Percentiles rank a stretch among this genome's conserved stretches.
phyloP scores from a whole-genome alignment of 2,329 filamentous ascomycete genomes.

The Aspergillus udagawae region DNA sequence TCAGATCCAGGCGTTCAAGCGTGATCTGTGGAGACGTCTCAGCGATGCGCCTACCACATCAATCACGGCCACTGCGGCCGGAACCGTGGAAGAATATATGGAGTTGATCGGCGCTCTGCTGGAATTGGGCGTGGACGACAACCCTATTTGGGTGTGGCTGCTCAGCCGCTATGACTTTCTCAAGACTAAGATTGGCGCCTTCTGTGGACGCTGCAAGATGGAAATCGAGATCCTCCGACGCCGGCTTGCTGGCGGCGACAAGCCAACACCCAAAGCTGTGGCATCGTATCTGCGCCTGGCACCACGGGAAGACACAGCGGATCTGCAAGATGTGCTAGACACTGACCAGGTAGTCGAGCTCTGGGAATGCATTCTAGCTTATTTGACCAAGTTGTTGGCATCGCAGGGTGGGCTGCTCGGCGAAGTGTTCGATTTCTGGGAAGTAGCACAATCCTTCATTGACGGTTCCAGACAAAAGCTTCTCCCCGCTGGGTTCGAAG shows the following conservation, averaged over 20 bases:
- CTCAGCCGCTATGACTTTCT: slow-evolving; percentile 84
- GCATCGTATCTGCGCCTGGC: slow-evolving; percentile 74
- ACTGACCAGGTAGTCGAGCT: slow-evolving; percentile 76
- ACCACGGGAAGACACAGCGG: slow-evolving; percentile 61
- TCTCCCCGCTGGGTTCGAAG: slow-evolving; percentile 75
- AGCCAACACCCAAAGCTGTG: slow-evolving; percentile 64
- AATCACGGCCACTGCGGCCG: slow-evolving; percentile 48
- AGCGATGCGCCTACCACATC: slow-evolving; percentile 60
- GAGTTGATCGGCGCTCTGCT: slow-evolving; percentile 83
- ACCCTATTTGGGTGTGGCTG: slow-evolving; percentile 95
- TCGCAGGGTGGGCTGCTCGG: slow-evolving; percentile 72
- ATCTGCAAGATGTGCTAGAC: slow-evolving; percentile 65
- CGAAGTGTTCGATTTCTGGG: slow-evolving; percentile 91
- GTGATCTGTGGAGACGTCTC: slow-evolving; percentile 81
- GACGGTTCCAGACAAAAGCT: slow-evolving; percentile 76
- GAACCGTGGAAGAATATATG: slow-evolving; percentile 76
- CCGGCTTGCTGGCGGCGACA: slow-evolving; percentile 69
- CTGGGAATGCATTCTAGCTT: slow-evolving; percentile 83
- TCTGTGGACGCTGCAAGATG: slow-evolving; percentile 79
- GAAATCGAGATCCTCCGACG: slow-evolving; percentile 90
- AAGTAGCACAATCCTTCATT: slow-evolving; percentile 84
- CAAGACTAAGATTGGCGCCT: slow-evolving; percentile 75
- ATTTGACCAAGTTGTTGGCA: slow-evolving; percentile 70
- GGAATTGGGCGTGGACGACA: slow-evolving; percentile 93
- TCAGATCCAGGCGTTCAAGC: slow-evolving; percentile 81